A percentile compares a stretch with the other conserved stretches of the same genome.
These are phyloP conservation scores for Arctium lappa DNA, from an alignment of 129 eudicot genomes.

Conservation along the genomic window DNA sequence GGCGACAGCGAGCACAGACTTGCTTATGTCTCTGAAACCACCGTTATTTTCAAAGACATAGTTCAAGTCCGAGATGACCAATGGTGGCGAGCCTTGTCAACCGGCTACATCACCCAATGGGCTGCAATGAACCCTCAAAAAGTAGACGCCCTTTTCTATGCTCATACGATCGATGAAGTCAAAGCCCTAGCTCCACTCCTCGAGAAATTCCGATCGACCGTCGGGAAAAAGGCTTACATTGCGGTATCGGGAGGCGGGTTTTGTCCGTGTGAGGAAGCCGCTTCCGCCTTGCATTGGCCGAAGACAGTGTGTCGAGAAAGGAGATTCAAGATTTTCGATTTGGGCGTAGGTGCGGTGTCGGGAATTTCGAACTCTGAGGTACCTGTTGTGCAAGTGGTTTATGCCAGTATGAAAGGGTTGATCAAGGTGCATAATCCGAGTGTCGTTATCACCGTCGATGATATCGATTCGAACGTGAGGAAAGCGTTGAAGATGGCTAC, in stretches of 20 bases:
- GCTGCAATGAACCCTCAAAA: constrained; percentile 96
- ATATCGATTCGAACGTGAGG: constrained; percentile 56
- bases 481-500: constrained; percentile 84
- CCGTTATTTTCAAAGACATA: constrained; percentile 89
- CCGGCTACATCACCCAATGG: constrained; percentile 96
- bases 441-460: constrained; percentile 67
- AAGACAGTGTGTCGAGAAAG: constrained; percentile 71
- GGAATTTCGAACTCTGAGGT: constrained; percentile 78
- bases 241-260: constrained; percentile 81
- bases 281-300: constrained; percentile 77
- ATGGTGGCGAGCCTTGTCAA: constrained; percentile 95
- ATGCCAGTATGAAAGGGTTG: constrained; percentile 89
- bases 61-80: constrained; percentile 94
- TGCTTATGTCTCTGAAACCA: constrained; percentile 94
- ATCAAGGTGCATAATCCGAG: constrained; percentile 84
- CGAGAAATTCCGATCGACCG: constrained; percentile 75
- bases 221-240: constrained; percentile 86
- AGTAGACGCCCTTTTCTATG: constrained; percentile 90
- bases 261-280: constrained; percentile 90
- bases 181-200: constrained; percentile 85
- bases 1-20: constrained; percentile 97
- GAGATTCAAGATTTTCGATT: constrained; percentile 85
- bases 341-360: constrained; percentile 68
- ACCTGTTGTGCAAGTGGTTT: constrained; percentile 74
- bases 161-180: constrained; percentile 78